Conservation (phyloP, 495 filamentous ascomycete genomes). For the Sporormia fimetaria region DNA sequence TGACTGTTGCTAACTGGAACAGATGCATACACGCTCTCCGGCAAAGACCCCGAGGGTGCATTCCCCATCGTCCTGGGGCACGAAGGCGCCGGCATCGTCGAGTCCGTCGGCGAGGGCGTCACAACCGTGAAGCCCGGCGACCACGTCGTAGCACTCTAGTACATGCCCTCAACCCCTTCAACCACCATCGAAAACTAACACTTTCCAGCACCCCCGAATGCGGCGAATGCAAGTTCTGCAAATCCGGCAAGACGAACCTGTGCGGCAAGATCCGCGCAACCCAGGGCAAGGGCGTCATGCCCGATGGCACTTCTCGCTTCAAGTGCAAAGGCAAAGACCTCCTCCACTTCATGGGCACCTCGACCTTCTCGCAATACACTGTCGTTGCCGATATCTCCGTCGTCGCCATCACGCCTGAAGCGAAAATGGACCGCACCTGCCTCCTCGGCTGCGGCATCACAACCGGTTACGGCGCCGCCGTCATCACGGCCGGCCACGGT, state of each 20-base stretch:
- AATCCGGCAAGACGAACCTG: conserved; percentile 97
- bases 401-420: conserved; percentile 78
- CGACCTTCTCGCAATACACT: conserved; percentile 97
- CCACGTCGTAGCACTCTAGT: conserved; percentile 94
- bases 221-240: conserved; percentile 97
- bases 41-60: conserved; percentile 95
- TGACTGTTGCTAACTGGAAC: conserved; percentile 9
- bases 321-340: conserved; percentile 84
- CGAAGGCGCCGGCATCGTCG: conserved; percentile 93
- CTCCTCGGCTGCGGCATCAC: conserved; percentile 96
- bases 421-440: conserved; percentile 93
- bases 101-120: conserved; percentile 92
- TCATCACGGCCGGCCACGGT: conserved; percentile 66
- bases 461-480: conserved; percentile 91
- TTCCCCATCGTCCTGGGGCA: conserved; percentile 95
- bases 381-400: conserved; percentile 98
- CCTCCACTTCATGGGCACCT: conserved; percentile 98
- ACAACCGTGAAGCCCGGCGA: conserved; percentile 86
- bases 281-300: conserved; percentile 93
- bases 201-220: conserved; percentile 79
- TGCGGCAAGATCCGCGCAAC: conserved; percentile 98
- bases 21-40: conserved; percentile 98
- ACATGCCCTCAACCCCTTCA: conserved; percentile 27
- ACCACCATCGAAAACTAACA: conserved; percentile 1
- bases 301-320: conserved; percentile 93